Conservation (phyloP, 139 green algal genomes). For the Chlorella sp. region DNA sequence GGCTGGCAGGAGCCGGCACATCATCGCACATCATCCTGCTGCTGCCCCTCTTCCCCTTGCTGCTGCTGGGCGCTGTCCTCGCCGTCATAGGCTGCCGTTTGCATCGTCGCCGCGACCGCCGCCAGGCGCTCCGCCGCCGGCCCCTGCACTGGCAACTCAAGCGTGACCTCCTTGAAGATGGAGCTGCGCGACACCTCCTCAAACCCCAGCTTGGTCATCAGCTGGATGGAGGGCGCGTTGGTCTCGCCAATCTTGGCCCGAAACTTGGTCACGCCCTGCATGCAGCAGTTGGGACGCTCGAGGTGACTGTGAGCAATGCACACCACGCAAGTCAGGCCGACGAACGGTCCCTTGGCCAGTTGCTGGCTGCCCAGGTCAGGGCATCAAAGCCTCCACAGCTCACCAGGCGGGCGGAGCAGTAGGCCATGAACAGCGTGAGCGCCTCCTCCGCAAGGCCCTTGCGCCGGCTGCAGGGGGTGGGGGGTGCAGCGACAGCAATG, state of each 20-base stretch:
- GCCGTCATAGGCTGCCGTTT: background rate
- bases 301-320: too few species aligned
- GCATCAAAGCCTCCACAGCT: background rate
- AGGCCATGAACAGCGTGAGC: conserved; percentile 82
- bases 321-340: too few species aligned
- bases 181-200: conserved; percentile 50
- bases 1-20: background rate
- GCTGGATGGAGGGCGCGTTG: conserved; percentile 70
- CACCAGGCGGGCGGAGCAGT: conserved; percentile 46
- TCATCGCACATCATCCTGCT: background rate
- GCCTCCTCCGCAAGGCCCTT: conserved; percentile 74
- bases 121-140: background rate
- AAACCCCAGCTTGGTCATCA: conserved; percentile 79
- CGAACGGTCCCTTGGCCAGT: background rate
- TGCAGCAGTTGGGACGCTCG: too few species aligned
- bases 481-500: too few species aligned
- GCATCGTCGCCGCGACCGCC: background rate
- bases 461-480: conserved; percentile 40
- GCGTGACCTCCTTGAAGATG: conserved; percentile 76
- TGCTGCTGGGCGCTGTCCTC: background rate
- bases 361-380: background rate
- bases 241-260: conserved; percentile 76
- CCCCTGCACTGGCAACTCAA: conserved; percentile 42
- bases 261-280: conserved; percentile 62
- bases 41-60: background rate